Percentiles rank a stretch among this genome's conserved stretches.
Evolutionary conservation across 768 basidiomycete genomes (phyloP).

Genomic region (Terana coerulea): DNA sequence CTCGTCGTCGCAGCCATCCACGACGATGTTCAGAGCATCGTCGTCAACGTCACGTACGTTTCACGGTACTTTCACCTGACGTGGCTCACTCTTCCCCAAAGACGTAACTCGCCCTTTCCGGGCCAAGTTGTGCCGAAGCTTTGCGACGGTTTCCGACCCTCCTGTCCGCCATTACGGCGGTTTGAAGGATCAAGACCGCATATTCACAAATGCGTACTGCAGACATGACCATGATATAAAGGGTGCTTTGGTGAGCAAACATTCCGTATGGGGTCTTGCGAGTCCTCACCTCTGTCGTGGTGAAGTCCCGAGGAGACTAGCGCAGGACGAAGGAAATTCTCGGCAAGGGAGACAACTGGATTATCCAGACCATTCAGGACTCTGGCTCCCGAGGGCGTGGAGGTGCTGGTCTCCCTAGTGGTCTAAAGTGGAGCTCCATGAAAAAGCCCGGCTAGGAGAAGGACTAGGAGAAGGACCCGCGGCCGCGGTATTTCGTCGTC

Average conservation of each 20-base stretch:
- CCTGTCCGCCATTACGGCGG: conserved; percentile 92
- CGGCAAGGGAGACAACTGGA: conserved; percentile 94
- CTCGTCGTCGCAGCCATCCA: too few species aligned
- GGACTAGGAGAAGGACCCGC: conserved; percentile 81
- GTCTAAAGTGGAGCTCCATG: conserved; percentile 98
- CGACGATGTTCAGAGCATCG: conserved; percentile 29
- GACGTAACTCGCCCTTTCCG: conserved; percentile 26
- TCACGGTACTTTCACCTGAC: not conserved
- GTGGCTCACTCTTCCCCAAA: not conserved
- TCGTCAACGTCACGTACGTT: conserved; percentile 24
- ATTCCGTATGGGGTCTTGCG: too few species aligned
- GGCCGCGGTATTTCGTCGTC: conserved; percentile 94
- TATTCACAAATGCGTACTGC: conserved; percentile 89
- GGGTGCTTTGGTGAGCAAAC: conserved; percentile 78
- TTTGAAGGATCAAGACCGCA: conserved; percentile 90
- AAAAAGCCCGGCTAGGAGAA: conserved; percentile 99
- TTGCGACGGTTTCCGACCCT: conserved; percentile 80
- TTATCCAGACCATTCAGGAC: conserved; percentile 94
- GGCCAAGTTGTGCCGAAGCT: conserved; percentile 27
- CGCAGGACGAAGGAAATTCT: conserved; percentile 96
- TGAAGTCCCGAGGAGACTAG: conserved; percentile 94
- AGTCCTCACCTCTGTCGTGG: too few species aligned
- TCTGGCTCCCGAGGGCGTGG: conserved; percentile 94
- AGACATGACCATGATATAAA: conserved; percentile 91
- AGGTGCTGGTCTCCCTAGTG: conserved; percentile 95